A percentile compares a stretch with the other conserved stretches of the same genome.
These are phyloP conservation scores for Candida ovalis DNA, from an alignment of 805 yeast genomes.

Conservation along the genomic window DNA sequence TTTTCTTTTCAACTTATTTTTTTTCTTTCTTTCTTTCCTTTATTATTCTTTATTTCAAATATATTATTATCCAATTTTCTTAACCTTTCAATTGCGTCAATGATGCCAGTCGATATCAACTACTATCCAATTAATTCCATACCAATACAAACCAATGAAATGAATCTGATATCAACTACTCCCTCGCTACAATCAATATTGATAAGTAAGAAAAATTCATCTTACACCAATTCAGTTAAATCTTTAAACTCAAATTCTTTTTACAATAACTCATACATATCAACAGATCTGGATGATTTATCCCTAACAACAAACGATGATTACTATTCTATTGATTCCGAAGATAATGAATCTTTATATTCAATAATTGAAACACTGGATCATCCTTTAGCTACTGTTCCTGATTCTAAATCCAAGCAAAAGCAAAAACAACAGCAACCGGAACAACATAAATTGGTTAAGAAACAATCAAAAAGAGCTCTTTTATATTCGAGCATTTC, in stretches of 20 bases:
- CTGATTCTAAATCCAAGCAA: not conserved
- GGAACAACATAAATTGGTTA: not conserved
- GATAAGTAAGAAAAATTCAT: constrained; percentile 7
- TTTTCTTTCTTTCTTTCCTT: not conserved
- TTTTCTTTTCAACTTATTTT: not conserved
- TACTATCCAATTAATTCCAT: not conserved
- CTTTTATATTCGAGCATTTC: constrained; percentile 9
- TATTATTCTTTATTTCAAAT: not conserved
- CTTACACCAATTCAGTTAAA: constrained; percentile 8
- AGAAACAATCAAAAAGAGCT: constrained; percentile 8
- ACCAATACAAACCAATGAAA: not conserved
- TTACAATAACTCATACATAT: constrained; percentile 5
- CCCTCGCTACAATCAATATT: constrained; percentile 15
- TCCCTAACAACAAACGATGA: constrained; percentile 1
- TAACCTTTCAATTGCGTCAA: not conserved
- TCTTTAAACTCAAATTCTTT: not conserved
- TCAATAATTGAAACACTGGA: not conserved
- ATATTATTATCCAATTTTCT: not conserved
- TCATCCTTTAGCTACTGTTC: not conserved
- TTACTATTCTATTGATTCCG: not conserved
- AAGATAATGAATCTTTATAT: not conserved
- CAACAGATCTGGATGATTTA: constrained; percentile 1
- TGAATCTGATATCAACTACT: constrained; percentile 10
- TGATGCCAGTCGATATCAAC: not conserved
- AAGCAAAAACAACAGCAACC: not conserved